Evolutionary conservation across 169 alveolate genomes (phyloP), one percentile per base, ranked within the genome.

Genomic region (Plasmodium billcollinsi): DNA sequence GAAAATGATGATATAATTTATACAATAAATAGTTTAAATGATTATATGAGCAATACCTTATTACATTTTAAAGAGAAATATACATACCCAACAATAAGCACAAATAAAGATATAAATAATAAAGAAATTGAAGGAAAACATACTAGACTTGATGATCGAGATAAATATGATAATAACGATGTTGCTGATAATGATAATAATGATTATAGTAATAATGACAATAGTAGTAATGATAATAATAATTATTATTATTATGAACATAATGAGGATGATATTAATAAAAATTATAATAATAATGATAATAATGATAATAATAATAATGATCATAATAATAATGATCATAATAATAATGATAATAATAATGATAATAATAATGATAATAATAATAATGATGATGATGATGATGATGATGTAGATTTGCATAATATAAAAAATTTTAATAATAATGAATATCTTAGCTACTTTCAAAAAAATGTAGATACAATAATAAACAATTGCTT

Each of bases 401-500:
- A 24, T 12, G 65, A 65, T 24, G 26, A 50, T 50, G 9, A 26
- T 29, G 20, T 20, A 33, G 29, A 47, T 50, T 15, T 26, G 12
- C 1, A 3, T n/a, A 69, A 26, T 12, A 12, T 12, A 12, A 54
- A 33, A 20, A 62, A 63, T n/a, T 83, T 69, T 50, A 21, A 20
- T 12, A 45, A 58, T 58, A 62, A 14, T 54, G 91, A 69, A 43
- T 69, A 83, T 49, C n/a, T 33, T 26, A 83, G 56, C 8, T 45
- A 62, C 14, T 69, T 83, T 56, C 91, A 83, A 49, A 67, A 83
- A n/a, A 83, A 67, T 43, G 65, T n/a, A 3, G 52, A 62, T 72
- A 83, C 14, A 49, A 83, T 83, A 71, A 26, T 83, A 12, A 67
- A 70, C n/a, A 83, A 58, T 52, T 67, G 91, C 33, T 47, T 83